Evolutionary conservation across 2,329 filamentous ascomycete genomes (phyloP).

Genomic region (Gnomoniopsis smithogilvyi): DNA sequence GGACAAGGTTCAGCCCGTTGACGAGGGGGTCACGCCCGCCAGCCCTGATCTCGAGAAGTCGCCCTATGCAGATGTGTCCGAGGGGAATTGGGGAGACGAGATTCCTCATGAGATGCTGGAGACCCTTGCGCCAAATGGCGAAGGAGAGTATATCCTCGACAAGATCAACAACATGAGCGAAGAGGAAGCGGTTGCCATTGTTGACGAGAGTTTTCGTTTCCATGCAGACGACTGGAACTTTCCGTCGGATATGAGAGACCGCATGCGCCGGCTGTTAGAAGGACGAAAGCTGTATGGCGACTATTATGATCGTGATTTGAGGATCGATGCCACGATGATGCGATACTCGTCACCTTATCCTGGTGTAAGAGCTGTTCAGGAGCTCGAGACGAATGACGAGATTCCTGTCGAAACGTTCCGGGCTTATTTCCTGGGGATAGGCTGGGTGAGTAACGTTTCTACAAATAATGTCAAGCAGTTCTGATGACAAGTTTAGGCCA

Average conservation of each 20-base stretch:
- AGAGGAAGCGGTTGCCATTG: conserved; percentile 38
- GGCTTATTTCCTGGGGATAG: conserved; percentile 39
- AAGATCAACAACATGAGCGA: conserved; percentile 40
- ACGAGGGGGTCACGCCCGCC: conserved; percentile 8
- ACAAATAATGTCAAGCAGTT: not conserved
- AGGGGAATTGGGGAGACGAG: conserved; percentile 30
- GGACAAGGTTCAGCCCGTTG: conserved; percentile 3
- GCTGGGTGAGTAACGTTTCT: conserved; percentile 23
- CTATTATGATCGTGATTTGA: conserved; percentile 37
- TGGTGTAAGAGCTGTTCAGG: conserved; percentile 37
- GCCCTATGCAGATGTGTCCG: conserved; percentile 7
- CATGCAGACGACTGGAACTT: conserved; percentile 44
- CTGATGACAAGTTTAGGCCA: conserved; percentile 19
- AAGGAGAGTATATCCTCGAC: conserved; percentile 38
- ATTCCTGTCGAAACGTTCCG: conserved; percentile 38
- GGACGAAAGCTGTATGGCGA: conserved; percentile 38
- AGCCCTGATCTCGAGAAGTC: conserved; percentile 28
- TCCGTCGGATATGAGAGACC: conserved; percentile 38
- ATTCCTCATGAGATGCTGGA: conserved; percentile 37
- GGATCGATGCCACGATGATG: conserved; percentile 37
- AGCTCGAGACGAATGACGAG: conserved; percentile 31
- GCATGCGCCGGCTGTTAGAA: conserved; percentile 35
- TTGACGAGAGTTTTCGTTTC: conserved; percentile 35
- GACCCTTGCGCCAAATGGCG: conserved; percentile 39
- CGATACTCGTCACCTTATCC: conserved; percentile 40